Percentiles rank a stretch among this genome's conserved stretches.
phyloP scores from a whole-genome alignment of 768 basidiomycete species.

The Pulveroboletus sp. region DNA sequence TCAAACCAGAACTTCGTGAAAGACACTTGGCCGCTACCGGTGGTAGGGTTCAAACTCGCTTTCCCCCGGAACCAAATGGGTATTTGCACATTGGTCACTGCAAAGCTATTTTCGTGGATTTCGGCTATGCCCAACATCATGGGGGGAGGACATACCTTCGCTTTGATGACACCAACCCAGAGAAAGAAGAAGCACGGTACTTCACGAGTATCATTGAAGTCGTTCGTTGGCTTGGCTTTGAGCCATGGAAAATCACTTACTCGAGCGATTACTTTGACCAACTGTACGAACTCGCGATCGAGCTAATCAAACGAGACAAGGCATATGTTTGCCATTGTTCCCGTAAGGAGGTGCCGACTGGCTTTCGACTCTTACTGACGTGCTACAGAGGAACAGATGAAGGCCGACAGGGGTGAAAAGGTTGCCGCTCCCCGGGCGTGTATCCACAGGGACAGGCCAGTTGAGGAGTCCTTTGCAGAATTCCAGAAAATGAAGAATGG shows the following conservation, averaged over 20 bases:
- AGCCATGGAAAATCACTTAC: constrained; percentile 99
- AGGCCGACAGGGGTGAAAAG: constrained; percentile 81
- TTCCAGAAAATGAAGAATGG: constrained; percentile 93
- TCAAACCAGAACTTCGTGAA: constrained; percentile 70
- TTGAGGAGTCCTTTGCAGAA: constrained; percentile 82
- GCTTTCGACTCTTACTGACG: constrained; percentile 3
- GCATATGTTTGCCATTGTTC: constrained; percentile 97
- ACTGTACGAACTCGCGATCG: constrained; percentile 81
- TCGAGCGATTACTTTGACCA: constrained; percentile 95
- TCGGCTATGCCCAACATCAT: constrained; percentile 95
- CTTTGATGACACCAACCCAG: constrained; percentile 98
- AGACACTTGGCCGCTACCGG: constrained; percentile 76
- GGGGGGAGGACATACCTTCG: constrained; percentile 91
- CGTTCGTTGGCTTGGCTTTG: constrained; percentile 94
- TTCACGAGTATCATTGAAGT: constrained; percentile 96
- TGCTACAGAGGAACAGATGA: constrained; percentile 85
- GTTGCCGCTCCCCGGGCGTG: constrained; percentile 79
- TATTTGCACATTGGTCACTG: constrained; percentile 95
- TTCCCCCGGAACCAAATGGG: constrained; percentile 98
- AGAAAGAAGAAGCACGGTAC: constrained; percentile 93
- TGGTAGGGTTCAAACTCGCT: constrained; percentile 88
- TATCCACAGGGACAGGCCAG: constrained; percentile 77
- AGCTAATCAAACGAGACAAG: constrained; percentile 84
- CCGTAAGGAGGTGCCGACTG: constrained; percentile 51
- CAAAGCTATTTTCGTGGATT: constrained; percentile 97